Percentiles rank a stretch among this genome's conserved stretches.
phyloP scores from a whole-genome alignment of 1,284 basidiomycete species.

The Papiliotrema terrestris region DNA sequence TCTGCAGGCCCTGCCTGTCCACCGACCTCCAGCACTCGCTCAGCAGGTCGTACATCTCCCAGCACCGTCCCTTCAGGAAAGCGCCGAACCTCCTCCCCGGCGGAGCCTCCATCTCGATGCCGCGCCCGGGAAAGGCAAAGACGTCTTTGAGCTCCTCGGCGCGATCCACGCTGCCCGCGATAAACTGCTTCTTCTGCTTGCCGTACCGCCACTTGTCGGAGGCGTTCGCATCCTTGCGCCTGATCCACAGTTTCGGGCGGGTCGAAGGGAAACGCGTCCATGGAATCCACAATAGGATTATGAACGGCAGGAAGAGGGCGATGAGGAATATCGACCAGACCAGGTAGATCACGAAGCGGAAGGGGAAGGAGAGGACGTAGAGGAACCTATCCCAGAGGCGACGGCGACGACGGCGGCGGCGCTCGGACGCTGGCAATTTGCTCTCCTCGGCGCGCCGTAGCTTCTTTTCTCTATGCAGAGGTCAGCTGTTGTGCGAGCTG shows the following conservation, averaged over 20 bases:
- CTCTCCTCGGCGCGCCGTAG: no score
- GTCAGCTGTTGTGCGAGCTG: no score
- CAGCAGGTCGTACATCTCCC: slow-evolving; percentile 25
- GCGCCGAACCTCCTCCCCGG: background rate
- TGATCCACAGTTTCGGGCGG: background rate
- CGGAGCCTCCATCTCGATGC: background rate
- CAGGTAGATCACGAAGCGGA: background rate
- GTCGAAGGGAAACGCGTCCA: slow-evolving; percentile 1
- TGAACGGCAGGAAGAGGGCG: background rate
- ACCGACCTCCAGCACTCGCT: slow-evolving; percentile 16
- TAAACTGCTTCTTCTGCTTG: background rate
- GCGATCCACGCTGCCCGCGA: background rate
- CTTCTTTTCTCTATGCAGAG: no score
- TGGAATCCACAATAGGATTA: slow-evolving; percentile 4
- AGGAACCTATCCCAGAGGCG: no score
- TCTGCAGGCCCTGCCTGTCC: slow-evolving; percentile 27
- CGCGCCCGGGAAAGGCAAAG: background rate
- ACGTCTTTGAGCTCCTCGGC: background rate
- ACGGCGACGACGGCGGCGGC: no score
- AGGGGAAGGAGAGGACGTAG: background rate
- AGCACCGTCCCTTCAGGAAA: slow-evolving; percentile 14
- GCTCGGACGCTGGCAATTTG: no score
- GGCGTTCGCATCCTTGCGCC: no score
- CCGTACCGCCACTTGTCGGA: background rate
- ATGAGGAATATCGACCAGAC: background rate